Base-by-base conservation (phyloP, 2,329 filamentous ascomycete genomes). In the Apiospora pterosperma region DNA sequence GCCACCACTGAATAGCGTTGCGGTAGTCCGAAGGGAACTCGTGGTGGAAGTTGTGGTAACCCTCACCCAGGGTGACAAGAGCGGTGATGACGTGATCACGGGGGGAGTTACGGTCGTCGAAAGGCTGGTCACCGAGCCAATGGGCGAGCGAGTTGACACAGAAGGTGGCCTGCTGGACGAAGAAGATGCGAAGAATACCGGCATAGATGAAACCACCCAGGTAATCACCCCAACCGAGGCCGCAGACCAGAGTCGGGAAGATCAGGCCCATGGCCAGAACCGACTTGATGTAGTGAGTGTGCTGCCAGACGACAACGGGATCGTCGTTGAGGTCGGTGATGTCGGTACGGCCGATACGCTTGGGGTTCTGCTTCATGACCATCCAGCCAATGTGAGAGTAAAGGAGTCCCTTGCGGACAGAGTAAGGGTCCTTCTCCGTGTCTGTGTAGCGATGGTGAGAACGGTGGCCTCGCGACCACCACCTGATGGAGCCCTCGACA, bases 31-130 rank as follows among this genome's bases (percentile, higher is more conserved):
- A 89, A 41, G 88, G 88, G 76, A 90, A 90, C 72, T 90, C 88
- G 79, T 91, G 88, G 78, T 91, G 88, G 82, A 90, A 90, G 81
- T 90, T 91, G 81, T 90, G 88, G 79, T 90, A 91, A 21, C 88
- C 88, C 76, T 91, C 88, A 36, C 88, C 88, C 42, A 91, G 84
- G 25, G 88, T 91, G 66, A 89, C 82, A 6, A 90, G 77, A 58
- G 88, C 88, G 36, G 88, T 90, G 75, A 91, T 82, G 71, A 90
- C 82, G 75, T 91, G 88, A 73, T 90, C 88, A 71, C 88, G 85
- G 62, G 88, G 88, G 52, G 86, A 89, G 82, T 90, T 90, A 75
- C 87, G 86, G 81, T 91, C 88, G 68, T 90, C 88, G 73, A 90
- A 91, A 60, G 88, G 88, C 78, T 90, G 88, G 69, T 90, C 88